Base-by-base conservation (phyloP, 179 eudicot species). In the Pouteria campechiana region DNA sequence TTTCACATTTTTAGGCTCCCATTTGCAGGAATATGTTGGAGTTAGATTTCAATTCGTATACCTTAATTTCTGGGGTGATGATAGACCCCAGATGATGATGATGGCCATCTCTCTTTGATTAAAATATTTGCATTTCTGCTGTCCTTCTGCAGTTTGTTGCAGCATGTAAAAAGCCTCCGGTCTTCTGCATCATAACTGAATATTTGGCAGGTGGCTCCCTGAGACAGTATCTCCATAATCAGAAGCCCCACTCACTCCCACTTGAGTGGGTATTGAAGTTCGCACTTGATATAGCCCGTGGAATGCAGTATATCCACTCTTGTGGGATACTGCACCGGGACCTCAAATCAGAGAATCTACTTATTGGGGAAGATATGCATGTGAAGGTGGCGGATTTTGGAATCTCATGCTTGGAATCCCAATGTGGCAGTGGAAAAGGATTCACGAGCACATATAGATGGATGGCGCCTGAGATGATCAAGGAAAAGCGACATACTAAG, bases 381-480 rank as follows among this genome's bases (percentile, higher is more conserved):
- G 30, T 44, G 23, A 44, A 44, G 30, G 30, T 44, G 17, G 49
- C 49, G 11, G 49, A 44, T 16, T 44, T 44, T 44, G 49, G 49
- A 36, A 36, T 44, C 15, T 33, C 49, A 11, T 10, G 49, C 15
- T 25, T 44, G 17, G 49, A 44, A 24, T 33, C 30, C 13, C 49
- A 44, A 14, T 3, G 34, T 29, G 49, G 30, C 18, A 36, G 49
- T 20, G 30, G 27, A 36, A 44, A 33, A 25, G 34, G 34, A 25
- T 33, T 25, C 4, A 44, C 49, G 8, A 36, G 49, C 34, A 44
- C 49, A 29, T 44, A 44, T 15, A 33, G 49, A 21, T 44, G 49
- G 49, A 44, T 44, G 49, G 49, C 49, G 5, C 49, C 49, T 33
- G 49, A 44, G 36, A 44, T 44, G 49, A 44, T 44, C 20, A 33